Evolutionary conservation across 2,329 filamentous ascomycete genomes (phyloP), one percentile per base, ranked within the genome.

Genomic region (Phialocephala subalpina): DNA sequence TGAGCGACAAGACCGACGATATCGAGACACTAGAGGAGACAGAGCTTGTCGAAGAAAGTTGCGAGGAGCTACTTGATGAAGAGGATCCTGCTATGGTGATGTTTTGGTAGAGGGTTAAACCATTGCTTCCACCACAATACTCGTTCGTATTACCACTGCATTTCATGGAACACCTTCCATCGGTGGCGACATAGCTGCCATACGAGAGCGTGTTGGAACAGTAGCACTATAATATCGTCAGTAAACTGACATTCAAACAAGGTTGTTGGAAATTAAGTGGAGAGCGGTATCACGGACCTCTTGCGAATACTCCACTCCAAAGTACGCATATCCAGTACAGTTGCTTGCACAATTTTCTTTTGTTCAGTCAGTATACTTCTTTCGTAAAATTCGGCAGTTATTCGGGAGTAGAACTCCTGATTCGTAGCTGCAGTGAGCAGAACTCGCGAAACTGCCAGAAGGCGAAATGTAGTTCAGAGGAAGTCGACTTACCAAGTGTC

Each of bases 291-390:
- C 42, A 66, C 35, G 69, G 68, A 38, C 22, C 29, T 57, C 58
- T n/a, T 22, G 47, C 20, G 9, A 8, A 36, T 56, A 56, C 29
- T 52, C 47, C 2, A 78, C 73, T 49, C 79, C 79, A 35, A 77
- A 77, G 63, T 76, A 78, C 1, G 65, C 73, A 49, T 75, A 80
- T 0, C 70, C 73, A 1, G 65, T 55, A 58, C 73, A 77, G 36
- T 71, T 66, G 3, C 65, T 58, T n/a, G 69, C 71, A 58, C 77
- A 78, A n/a, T 66, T 71, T 60, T 77, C n/a, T n/a, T n/a, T n/a
- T n/a, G n/a, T n/a, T n/a, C n/a, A n/a, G n/a, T n/a, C n/a, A n/a
- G n/a, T n/a, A n/a, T n/a, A n/a, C n/a, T n/a, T n/a, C n/a, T n/a
- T n/a, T n/a, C n/a, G n/a, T n/a, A n/a, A n/a, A n/a, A n/a, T n/a